Evolutionary conservation across 345 rosid species (phyloP), one percentile per base, ranked within the genome.

Genomic region (Camelina laxa): DNA sequence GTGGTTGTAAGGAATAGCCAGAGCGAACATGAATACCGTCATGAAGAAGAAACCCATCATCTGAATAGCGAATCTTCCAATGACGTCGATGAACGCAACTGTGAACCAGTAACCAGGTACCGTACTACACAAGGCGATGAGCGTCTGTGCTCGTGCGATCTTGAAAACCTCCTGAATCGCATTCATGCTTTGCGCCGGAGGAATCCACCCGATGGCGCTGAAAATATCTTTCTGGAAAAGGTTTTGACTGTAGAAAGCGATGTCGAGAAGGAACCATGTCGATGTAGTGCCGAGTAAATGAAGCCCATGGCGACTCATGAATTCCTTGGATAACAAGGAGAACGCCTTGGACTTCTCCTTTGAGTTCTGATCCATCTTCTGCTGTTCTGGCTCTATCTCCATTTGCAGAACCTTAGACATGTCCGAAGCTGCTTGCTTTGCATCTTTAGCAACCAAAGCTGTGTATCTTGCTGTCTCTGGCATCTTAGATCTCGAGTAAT

Each of bases 61-160:
- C 59, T 91, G 97, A 39, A 91, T 88, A 21, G 54, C 74, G 4
- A 85, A 76, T 31, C 96, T 80, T 53, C 97, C 97, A 4, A 89
- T 72, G 1, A 85, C 82, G 11, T 91, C 96, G 2, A 91, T 89
- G 69, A 87, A 79, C 33, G 74, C 80, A 66, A 91, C 87, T 0
- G 89, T 86, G 82, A 88, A 81, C 75, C 79, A 89, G 61, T 91
- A 89, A 6, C 97, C 97, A 2, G 96, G 97, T 69, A 91, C 87
- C 0, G 93, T 83, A 0, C 84, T 79, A 58, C 81, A 84, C 60
- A 80, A 27, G 2, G 96, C 93, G 0, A 86, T 55, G 20, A 82
- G 71, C 21, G 86, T 87, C 49, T 89, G 95, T 14, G 80, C 79
- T 6, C 42, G 20, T 0, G 93, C 92, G 2, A 87, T 69, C 51